These are phyloP conservation scores for Geotrichum bryndzae DNA, from an alignment of 1,139 yeast genomes.

Conservation along the genomic window DNA sequence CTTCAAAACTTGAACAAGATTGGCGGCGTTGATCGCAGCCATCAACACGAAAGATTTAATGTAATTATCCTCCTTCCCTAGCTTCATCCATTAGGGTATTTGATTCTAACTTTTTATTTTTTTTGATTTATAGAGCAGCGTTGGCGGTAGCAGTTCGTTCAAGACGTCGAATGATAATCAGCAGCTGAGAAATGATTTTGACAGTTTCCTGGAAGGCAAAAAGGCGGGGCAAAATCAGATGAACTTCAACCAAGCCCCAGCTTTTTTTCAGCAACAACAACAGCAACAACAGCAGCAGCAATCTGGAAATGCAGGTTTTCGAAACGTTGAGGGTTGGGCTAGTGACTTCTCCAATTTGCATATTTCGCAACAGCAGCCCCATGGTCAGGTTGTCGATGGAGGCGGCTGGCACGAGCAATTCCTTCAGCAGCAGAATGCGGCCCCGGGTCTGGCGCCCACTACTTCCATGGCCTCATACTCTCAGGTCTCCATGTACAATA, in stretches of 20 bases:
- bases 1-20: constrained; percentile 32
- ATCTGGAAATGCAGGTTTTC: not conserved
- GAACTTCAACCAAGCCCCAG: constrained; percentile 19
- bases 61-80: not conserved
- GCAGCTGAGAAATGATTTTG: constrained; percentile 14
- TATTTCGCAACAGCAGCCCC: constrained; percentile 9
- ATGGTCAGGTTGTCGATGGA: constrained; percentile 6
- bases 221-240: constrained; percentile 1
- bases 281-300: constrained; percentile 4
- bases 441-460: constrained; percentile 3
- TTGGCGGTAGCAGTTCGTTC: not conserved
- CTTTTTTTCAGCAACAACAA: constrained; percentile 7
- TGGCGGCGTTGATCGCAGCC: constrained; percentile 25
- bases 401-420: constrained; percentile 7
- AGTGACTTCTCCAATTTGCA: constrained; percentile 4
- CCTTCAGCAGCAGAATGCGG: constrained; percentile 1
- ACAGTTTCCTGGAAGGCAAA: constrained; percentile 2
- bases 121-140: not conserved
- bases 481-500: not conserved
- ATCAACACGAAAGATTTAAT: constrained; percentile 28
- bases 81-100: not conserved
- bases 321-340: constrained; percentile 4
- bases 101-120: not conserved
- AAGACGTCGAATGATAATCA: not conserved
- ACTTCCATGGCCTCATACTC: constrained; percentile 1